Percentiles rank a stretch among this genome's conserved stretches.
These are phyloP conservation scores for Fomitopsis schrenkii DNA, from an alignment of 1,284 basidiomycete species.

Conservation along the genomic window DNA sequence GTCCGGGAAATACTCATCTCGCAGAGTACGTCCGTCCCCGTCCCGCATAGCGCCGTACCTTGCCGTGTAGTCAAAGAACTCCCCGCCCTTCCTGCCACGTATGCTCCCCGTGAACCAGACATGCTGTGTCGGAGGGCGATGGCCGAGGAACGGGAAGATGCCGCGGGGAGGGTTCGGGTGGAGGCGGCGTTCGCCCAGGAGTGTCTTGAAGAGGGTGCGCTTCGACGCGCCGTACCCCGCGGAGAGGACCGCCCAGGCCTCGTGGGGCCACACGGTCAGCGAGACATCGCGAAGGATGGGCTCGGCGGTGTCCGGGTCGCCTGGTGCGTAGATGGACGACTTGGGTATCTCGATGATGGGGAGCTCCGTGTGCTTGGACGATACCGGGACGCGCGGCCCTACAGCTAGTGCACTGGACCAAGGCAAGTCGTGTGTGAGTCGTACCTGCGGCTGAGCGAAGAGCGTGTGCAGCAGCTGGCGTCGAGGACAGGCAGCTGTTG, in stretches of 20 bases:
- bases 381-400: not conserved
- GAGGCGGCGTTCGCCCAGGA: conserved; percentile 68
- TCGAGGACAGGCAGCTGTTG: not conserved
- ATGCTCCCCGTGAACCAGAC: conserved; percentile 74
- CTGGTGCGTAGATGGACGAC: conserved; percentile 25
- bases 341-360: conserved; percentile 22
- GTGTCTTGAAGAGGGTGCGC: conserved; percentile 31
- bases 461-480: not conserved
- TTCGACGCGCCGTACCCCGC: conserved; percentile 19
- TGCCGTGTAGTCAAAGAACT: conserved; percentile 90
- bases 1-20: conserved; percentile 65
- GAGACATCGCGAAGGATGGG: conserved; percentile 23
- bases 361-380: not conserved
- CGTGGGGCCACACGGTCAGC: conserved; percentile 21
- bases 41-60: conserved; percentile 86
- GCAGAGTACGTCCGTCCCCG: conserved; percentile 71
- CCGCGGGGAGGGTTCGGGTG: conserved; percentile 58
- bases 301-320: conserved; percentile 10
- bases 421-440: not conserved
- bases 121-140: conserved; percentile 41
- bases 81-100: conserved; percentile 52
- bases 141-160: conserved; percentile 66
- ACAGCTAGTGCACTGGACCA: not conserved
- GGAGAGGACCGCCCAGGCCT: conserved; percentile 27
- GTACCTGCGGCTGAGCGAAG: not conserved